Base-by-base conservation (phyloP, 202 grass and related monocot genomes). In the Schoenoplectus tabernaemontani region DNA sequence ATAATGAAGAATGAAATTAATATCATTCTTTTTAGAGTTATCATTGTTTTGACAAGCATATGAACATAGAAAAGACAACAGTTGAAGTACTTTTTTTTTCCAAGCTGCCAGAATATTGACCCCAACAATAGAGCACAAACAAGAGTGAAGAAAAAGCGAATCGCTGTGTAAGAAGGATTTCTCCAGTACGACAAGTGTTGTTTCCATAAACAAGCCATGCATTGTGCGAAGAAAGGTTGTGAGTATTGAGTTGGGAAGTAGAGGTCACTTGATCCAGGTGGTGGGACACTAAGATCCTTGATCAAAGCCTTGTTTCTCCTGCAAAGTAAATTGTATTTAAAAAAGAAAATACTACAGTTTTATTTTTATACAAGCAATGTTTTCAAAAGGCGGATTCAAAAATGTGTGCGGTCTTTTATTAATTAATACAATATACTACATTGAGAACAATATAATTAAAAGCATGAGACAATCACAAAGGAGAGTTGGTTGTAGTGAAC, bases 151-250 rank as follows among this genome's bases (percentile, higher is more conserved):
- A 88, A 87, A 82, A 97, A 90, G 44, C 93, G 78, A 30, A 91
- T 72, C 2, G 91, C 85, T 39, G 92, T 97, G 79, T 97, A 97
- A 51, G 91, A 77, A 82, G 93, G 91, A 43, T 92, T 97, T 81
- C 93, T 91, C 93, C 93, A 93, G 56, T 97, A 97, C 23, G 93
- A 97, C 70, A 91, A 64, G 82, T 78, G 76, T 39, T 90, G 91
- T 76, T 97, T 97, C 93, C 93, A 97, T 50, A 93, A 59, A 61
- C 91, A 93, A 82, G 93, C 93, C 33, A 93, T 43, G 19, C 87
- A 91, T 78, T 97, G 93, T 20, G 84, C 81, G 64, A 88, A 38
- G 59, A 81, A 92, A 57, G 87, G 71, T 61, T 85, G 85, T 0
- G 93, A 85, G 38, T 88, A 93, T 38, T 90, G 78, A 51, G 65